Conservation (phyloP, 257 asterid species). For the Scutellaria barbata region DNA sequence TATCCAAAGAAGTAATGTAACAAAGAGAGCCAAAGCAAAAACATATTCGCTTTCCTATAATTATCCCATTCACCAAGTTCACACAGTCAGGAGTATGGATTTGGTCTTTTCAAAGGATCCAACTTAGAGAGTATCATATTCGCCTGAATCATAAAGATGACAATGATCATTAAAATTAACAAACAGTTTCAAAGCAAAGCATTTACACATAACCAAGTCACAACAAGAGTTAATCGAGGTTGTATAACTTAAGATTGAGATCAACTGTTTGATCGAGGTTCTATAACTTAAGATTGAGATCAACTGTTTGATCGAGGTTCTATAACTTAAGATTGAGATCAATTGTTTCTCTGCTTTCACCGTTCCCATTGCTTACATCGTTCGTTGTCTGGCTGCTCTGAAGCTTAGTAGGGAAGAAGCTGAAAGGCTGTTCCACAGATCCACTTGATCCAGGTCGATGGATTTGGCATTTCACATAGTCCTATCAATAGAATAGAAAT, state of each 20-base stretch:
- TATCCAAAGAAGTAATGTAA: constrained; percentile 16
- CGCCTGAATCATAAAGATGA: constrained; percentile 24
- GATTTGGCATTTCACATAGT: constrained; percentile 36
- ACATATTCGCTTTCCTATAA: background rate
- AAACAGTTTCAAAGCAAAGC: constrained; percentile 8
- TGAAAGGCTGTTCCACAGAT: constrained; percentile 40
- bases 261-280: too few relatives aligned
- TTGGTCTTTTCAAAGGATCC: background rate
- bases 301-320: constrained; percentile 28
- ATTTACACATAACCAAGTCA: constrained; percentile 29
- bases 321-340: constrained; percentile 81
- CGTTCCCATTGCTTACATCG: constrained; percentile 34
- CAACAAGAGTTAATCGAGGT: too few relatives aligned
- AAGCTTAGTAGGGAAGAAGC: constrained; percentile 64
- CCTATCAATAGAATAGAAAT: constrained; percentile 44
- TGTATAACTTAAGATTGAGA: too few relatives aligned
- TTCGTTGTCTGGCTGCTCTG: constrained; percentile 37
- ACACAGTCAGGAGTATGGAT: background rate
- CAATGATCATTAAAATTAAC: constrained; percentile 16
- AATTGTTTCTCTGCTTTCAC: constrained; percentile 53
- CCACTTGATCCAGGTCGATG: constrained; percentile 42
- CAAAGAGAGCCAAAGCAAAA: constrained; percentile 7
- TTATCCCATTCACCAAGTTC: background rate
- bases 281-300: too few relatives aligned
- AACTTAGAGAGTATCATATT: background rate